These are phyloP conservation scores for Sarocladiaceae sp. DNA, from an alignment of 2,329 filamentous ascomycete species.

Conservation along the genomic window DNA sequence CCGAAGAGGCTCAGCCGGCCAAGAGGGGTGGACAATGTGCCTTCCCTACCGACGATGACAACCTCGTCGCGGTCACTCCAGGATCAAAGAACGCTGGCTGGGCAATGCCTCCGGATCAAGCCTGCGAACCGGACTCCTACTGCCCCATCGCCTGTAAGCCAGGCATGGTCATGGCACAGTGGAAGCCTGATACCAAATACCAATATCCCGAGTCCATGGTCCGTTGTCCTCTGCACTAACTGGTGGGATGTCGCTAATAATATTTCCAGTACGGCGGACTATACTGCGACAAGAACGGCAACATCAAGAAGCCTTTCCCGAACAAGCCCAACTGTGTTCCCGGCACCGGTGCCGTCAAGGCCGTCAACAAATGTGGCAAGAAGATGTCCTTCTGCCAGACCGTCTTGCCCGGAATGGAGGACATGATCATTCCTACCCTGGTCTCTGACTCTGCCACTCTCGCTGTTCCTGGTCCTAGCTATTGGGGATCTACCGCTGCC, in stretches of 20 bases:
- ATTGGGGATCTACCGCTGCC: constrained; percentile 67
- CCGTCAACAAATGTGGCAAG: constrained; percentile 57
- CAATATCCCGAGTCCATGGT: constrained; percentile 67
- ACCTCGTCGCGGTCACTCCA: constrained; percentile 63
- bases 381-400: constrained; percentile 72
- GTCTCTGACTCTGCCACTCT: constrained; percentile 52
- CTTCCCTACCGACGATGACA: constrained; percentile 56
- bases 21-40: constrained; percentile 53
- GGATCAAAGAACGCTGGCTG: constrained; percentile 62
- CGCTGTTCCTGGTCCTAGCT: constrained; percentile 62
- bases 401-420: constrained; percentile 70
- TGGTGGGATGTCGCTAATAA: constrained; percentile 11
- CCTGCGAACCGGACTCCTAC: constrained; percentile 60
- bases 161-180: constrained; percentile 72
- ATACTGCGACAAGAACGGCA: constrained; percentile 61
- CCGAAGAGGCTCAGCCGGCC: constrained; percentile 22
- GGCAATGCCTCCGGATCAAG: constrained; percentile 71
- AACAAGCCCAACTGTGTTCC: constrained; percentile 62
- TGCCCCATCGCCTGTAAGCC: constrained; percentile 73
- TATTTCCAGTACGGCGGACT: constrained; percentile 60
- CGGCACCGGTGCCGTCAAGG: constrained; percentile 59
- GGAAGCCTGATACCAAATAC: constrained; percentile 67
- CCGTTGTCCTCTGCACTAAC: constrained; percentile 23
- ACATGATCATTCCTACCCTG: constrained; percentile 75
- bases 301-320: constrained; percentile 63